Conservation (phyloP, 495 filamentous ascomycete genomes). For the Penicillium argentinense region DNA sequence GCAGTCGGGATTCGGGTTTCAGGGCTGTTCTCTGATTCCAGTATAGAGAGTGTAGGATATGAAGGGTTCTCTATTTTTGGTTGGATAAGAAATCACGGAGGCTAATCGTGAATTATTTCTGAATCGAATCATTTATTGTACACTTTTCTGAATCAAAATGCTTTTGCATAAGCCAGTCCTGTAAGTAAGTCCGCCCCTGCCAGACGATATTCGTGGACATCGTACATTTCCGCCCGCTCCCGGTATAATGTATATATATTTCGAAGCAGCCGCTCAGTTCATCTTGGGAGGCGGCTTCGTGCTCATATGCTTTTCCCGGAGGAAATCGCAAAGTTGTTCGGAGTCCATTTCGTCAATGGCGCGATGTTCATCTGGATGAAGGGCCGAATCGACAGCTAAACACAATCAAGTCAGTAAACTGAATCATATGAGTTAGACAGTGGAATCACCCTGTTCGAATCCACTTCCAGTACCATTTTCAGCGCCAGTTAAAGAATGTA, state of each 20-base stretch:
- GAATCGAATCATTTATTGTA: no score
- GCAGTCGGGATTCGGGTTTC: slow-evolving; percentile 30
- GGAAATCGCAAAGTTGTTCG: slow-evolving; percentile 33
- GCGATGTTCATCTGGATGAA: slow-evolving; percentile 14
- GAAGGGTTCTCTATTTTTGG: no score
- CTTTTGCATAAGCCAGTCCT: no score
- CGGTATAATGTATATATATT: not conserved
- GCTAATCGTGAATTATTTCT: no score
- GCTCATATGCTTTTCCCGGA: slow-evolving; percentile 32
- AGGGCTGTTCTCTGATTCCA: slow-evolving; percentile 26
- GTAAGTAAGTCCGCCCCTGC: no score
- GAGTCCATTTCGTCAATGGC: slow-evolving; percentile 30
- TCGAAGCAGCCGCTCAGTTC: no score
- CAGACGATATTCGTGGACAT: no score
- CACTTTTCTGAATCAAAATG: no score
- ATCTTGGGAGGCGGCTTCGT: slow-evolving; percentile 7
- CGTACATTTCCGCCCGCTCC: not conserved
- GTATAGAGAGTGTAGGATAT: no score
- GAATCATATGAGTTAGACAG: not conserved
- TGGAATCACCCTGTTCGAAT: not conserved
- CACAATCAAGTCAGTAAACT: not conserved
- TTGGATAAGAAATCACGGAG: no score
- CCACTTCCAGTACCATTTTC: not conserved
- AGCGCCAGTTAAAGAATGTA: not conserved
- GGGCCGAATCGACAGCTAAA: not conserved